phyloP scores from a whole-genome alignment of 106 monocot genomes.

The Dendrobium chrysotoxum region DNA sequence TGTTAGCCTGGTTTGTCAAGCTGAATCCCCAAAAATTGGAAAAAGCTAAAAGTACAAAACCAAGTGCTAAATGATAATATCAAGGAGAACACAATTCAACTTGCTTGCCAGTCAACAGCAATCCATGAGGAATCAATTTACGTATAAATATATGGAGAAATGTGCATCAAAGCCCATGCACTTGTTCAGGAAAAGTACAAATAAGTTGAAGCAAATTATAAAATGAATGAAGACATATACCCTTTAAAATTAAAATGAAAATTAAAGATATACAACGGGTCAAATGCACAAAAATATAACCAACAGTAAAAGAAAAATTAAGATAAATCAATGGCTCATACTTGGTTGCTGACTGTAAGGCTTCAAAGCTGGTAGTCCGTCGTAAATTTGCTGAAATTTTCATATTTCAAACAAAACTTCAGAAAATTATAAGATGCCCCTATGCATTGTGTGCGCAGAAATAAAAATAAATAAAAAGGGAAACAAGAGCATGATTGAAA shows the following conservation, averaged over 20 bases:
- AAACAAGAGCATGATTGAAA: not conserved
- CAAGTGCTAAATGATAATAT: not conserved
- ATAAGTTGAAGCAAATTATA: not conserved
- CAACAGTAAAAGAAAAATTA: constrained; percentile 1
- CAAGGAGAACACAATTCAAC: not conserved
- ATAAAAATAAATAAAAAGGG: not conserved
- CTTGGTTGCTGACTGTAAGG: constrained; percentile 92
- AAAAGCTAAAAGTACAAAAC: not conserved
- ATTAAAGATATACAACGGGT: not conserved
- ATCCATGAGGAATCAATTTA: not conserved
- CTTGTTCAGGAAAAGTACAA: not conserved
- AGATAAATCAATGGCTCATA: constrained; percentile 24
- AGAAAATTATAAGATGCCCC: constrained; percentile 5
- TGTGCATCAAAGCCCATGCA: not conserved
- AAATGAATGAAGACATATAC: not conserved
- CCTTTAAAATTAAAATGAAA: not conserved
- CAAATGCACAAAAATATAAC: not conserved
- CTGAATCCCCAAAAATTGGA: not conserved
- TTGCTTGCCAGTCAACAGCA: not conserved
- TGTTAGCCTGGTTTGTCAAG: not conserved
- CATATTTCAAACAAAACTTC: constrained; percentile 1
- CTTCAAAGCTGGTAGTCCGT: constrained; percentile 79
- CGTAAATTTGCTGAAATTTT: constrained; percentile 62
- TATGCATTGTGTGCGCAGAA: not conserved
- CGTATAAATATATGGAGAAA: too few relatives aligned